Evolutionary conservation across 73 alveolate genomes (phyloP).

Genomic region (Paramecium biaurelia): DNA sequence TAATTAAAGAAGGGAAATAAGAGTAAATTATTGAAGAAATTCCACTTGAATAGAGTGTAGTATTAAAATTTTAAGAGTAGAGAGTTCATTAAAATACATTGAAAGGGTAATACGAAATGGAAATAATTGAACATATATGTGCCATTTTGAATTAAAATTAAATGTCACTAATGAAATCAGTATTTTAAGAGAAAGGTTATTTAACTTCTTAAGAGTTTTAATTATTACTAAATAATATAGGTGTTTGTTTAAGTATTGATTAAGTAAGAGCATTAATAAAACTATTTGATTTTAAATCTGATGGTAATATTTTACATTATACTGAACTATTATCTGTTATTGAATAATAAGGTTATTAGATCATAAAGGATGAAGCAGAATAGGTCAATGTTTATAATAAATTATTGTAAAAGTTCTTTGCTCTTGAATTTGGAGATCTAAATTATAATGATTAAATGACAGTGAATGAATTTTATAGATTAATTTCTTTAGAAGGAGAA

Average conservation of each 20-base stretch:
- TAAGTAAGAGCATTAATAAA: slow-evolving; percentile 16
- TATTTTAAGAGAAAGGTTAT: slow-evolving; percentile 15
- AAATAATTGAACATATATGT: neutral
- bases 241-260: neutral
- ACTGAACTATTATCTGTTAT: neutral
- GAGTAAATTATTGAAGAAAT: neutral
- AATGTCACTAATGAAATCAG: slow-evolving; percentile 47
- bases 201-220: neutral
- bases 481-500: slow-evolving; percentile 10
- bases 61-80: neutral
- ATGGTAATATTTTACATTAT: neutral
- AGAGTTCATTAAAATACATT: neutral
- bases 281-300: slow-evolving; percentile 10
- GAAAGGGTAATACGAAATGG: neutral
- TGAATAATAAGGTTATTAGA: slow-evolving; percentile 25
- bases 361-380: slow-evolving; percentile 9
- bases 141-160: slow-evolving; percentile 43
- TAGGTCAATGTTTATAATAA: neutral
- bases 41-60: slow-evolving; percentile 8
- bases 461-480: slow-evolving; percentile 29
- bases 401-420: slow-evolving; percentile 4
- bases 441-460: slow-evolving; percentile 38
- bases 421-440: slow-evolving; percentile 9
- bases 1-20: neutral
- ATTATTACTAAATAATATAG: neutral